Evolutionary conservation across 192 early-diverging fungal genomes (phyloP).

Genomic region (Umbelopsis vinacea): DNA sequence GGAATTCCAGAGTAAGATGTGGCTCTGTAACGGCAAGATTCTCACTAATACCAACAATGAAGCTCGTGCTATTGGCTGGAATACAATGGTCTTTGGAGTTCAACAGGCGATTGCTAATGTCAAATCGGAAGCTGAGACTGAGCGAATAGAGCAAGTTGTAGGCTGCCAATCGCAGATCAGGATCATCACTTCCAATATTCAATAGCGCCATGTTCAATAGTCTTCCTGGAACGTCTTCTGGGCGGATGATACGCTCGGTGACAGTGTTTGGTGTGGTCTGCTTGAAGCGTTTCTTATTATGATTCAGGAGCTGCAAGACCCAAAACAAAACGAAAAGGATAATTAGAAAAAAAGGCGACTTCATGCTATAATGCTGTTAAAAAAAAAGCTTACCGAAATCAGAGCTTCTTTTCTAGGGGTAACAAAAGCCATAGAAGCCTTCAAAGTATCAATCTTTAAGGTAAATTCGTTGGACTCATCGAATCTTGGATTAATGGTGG

Average conservation of each 20-base stretch:
- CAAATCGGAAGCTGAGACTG: constrained; percentile 76
- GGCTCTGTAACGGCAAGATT: constrained; percentile 71
- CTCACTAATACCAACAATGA: constrained; percentile 80
- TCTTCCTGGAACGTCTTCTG: constrained; percentile 87
- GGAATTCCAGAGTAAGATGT: constrained; percentile 85
- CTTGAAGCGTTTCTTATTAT: constrained; percentile 70
- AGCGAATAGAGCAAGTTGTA: constrained; percentile 90
- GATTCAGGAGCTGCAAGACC: constrained; percentile 61
- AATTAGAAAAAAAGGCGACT: not conserved
- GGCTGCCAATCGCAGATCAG: constrained; percentile 73
- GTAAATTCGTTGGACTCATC: constrained; percentile 57
- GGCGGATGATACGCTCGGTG: constrained; percentile 73
- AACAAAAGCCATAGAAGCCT: constrained; percentile 64
- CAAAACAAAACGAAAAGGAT: not conserved
- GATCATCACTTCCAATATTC: constrained; percentile 81
- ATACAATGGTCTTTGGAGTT: constrained; percentile 82
- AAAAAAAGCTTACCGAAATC: constrained; percentile 42
- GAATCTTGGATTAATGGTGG: constrained; percentile 14
- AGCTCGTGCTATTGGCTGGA: constrained; percentile 86
- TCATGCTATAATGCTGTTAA: not conserved
- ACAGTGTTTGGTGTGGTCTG: constrained; percentile 59
- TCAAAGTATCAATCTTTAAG: constrained; percentile 70
- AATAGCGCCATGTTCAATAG: constrained; percentile 90
- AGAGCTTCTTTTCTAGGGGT: constrained; percentile 72
- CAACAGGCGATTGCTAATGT: constrained; percentile 79